Conservation (phyloP, 2,329 filamentous ascomycete genomes). For the Elsinoe fawcettii region DNA sequence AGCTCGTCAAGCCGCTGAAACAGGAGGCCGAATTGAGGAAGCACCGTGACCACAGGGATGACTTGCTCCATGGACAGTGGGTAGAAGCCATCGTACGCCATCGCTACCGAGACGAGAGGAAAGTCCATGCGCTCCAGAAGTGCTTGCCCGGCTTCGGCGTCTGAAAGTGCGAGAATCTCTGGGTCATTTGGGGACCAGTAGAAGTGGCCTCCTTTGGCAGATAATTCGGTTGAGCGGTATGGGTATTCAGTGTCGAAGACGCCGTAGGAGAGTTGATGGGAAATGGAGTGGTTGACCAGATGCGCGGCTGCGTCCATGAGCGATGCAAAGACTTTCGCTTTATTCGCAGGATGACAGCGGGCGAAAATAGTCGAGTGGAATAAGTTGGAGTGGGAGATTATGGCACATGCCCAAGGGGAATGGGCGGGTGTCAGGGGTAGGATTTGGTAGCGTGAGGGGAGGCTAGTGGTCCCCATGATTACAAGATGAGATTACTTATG, state of each 20-base stretch:
- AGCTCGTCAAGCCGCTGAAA: constrained; percentile 22
- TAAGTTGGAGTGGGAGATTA: constrained; percentile 28
- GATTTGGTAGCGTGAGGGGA: constrained; percentile 29
- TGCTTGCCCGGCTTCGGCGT: constrained; percentile 12
- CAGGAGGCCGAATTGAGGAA: constrained; percentile 25
- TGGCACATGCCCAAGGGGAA: constrained; percentile 25
- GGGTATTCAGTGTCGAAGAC: constrained; percentile 35
- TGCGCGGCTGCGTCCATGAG: constrained; percentile 21
- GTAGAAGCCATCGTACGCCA: constrained; percentile 30
- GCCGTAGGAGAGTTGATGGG: constrained; percentile 31
- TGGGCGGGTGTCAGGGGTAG: constrained; percentile 26
- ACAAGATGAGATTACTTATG: too few species aligned
- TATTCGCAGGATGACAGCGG: constrained; percentile 22
- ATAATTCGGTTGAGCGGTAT: constrained; percentile 27
- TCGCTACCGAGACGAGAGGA: constrained; percentile 32
- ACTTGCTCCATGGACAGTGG: constrained; percentile 25
- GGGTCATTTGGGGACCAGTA: too few species aligned
- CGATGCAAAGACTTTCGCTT: constrained; percentile 20
- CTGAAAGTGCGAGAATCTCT: constrained; percentile 22
- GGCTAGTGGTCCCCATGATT: too few species aligned
- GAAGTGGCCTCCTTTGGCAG: constrained; percentile 24
- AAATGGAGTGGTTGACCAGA: constrained; percentile 30
- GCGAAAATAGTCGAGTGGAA: constrained; percentile 28
- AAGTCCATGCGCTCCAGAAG: constrained; percentile 33
- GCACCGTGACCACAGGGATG: constrained; percentile 20